Conservation (phyloP, 352 stramenopile genomes). For the Globisporangium polare region DNA sequence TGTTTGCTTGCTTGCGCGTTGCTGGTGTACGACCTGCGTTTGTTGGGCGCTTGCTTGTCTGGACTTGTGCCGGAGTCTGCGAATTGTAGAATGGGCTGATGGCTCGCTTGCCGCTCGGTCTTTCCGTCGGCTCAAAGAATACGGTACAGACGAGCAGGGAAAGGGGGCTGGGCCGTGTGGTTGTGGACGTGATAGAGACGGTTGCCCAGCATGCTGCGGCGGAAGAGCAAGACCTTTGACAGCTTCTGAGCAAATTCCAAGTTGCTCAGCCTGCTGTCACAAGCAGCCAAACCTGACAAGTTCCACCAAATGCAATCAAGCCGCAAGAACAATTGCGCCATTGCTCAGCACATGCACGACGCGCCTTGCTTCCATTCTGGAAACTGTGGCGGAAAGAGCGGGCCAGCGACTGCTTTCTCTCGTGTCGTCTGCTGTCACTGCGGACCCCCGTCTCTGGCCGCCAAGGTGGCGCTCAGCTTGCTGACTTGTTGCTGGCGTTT, state of each 20-base stretch:
- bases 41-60: too few species aligned
- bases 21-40: background rate
- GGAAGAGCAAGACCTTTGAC: background rate
- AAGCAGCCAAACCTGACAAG: background rate
- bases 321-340: background rate
- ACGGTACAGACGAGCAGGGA: background rate
- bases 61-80: conserved; percentile 2
- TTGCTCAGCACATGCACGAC: background rate
- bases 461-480: background rate
- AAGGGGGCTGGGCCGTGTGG: background rate
- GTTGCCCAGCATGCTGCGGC: background rate
- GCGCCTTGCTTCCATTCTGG: too few species aligned
- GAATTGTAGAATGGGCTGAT: background rate
- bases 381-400: conserved; percentile 4
- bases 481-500: background rate
- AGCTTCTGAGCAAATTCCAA: background rate
- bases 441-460: background rate
- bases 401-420: conserved; percentile 4
- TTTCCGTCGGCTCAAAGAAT: background rate
- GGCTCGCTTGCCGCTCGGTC: background rate
- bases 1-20: background rate
- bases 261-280: background rate
- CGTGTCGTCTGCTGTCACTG: conserved; percentile 1
- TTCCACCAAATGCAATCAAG: background rate
- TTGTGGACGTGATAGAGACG: conserved; percentile 2